A percentile compares a stretch with the other conserved stretches of the same genome.
Evolutionary conservation across 73 alveolate species (phyloP).

Genomic region (Tetrahymena elliotti): DNA sequence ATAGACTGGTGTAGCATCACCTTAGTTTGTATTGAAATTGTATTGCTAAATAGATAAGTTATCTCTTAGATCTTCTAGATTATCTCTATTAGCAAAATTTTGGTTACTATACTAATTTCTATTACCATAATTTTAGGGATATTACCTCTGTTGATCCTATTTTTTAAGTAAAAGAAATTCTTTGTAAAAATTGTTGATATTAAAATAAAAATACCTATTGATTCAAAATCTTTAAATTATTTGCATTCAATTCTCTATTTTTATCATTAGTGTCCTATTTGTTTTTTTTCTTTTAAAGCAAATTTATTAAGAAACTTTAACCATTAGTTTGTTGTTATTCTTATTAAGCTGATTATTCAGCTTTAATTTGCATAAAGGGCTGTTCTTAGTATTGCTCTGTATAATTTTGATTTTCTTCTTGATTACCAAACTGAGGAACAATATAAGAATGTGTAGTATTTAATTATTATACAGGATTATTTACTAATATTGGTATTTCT

Average conservation of each 20-base stretch:
- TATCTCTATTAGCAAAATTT: background rate
- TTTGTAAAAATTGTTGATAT: too few species aligned
- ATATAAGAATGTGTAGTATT: background rate
- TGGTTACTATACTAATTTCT: background rate
- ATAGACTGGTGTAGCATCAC: background rate
- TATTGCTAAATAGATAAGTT: background rate
- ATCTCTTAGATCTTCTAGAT: background rate
- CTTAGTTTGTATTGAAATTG: background rate
- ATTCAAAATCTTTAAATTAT: too few species aligned
- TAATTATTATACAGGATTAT: background rate
- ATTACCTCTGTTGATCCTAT: too few species aligned
- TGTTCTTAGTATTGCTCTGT: background rate
- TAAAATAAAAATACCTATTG: too few species aligned
- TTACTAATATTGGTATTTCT: background rate
- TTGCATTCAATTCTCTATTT: background rate
- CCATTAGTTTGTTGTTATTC: background rate
- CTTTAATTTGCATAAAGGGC: background rate
- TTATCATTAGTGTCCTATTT: background rate
- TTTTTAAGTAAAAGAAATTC: too few species aligned
- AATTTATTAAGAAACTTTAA: background rate
- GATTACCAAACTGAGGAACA: background rate
- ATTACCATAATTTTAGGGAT: background rate
- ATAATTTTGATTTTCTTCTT: background rate
- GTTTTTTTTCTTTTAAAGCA: background rate
- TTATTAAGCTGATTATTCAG: background rate